Evolutionary conservation across 2,329 filamentous ascomycete species (phyloP), one percentile per base, ranked within the genome.

Genomic region (Beauveria australis): DNA sequence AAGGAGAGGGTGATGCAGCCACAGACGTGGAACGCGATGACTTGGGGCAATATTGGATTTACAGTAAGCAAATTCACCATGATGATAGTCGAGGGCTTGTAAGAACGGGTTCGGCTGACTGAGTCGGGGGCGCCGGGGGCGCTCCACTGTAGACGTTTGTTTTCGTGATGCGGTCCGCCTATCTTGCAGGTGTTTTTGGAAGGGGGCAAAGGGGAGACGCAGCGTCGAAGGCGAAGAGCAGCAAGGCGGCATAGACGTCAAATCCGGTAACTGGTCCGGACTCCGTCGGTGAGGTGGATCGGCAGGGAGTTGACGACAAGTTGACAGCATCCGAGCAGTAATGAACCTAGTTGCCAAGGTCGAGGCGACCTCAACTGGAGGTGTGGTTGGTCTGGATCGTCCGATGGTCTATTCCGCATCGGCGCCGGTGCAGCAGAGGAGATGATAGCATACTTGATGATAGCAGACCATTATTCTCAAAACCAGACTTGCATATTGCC

Each of bases 21-120:
- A 12, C 72, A 67, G 5, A 74, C 71, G 24, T 91, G 88, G 88
- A 91, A 89, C 70, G 75, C 80, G 40, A 81, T 88, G 76, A 81
- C 85, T n/a, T 89, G 85, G 83, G 89, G 88, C 3, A 91, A 91
- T 67, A 78, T 92, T 63, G 86, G 81, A 8, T 78, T 80, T 54
- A 90, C 88, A 28, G 81, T 85, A 66, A 74, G 80, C 71, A 24
- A 26, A 44, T 26, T 43, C 9, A n/a, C 44, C 37, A 22, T 26
- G 5, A 40, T 24, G 30, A 40, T 19, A 37, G 43, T 46, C 28
- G 28, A 47, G 9, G 19, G 37, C 43, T 49, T 49, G 16, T 22
- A 51, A 37, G 40, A 33, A 46, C 19, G 14, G 28, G 51, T 43
- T 57, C 54, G 41, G 58, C 58, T 60, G 54, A 60, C 58, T 33